phyloP scores from a whole-genome alignment of 1,284 basidiomycete genomes.

The Ceratobasidium sp. region DNA sequence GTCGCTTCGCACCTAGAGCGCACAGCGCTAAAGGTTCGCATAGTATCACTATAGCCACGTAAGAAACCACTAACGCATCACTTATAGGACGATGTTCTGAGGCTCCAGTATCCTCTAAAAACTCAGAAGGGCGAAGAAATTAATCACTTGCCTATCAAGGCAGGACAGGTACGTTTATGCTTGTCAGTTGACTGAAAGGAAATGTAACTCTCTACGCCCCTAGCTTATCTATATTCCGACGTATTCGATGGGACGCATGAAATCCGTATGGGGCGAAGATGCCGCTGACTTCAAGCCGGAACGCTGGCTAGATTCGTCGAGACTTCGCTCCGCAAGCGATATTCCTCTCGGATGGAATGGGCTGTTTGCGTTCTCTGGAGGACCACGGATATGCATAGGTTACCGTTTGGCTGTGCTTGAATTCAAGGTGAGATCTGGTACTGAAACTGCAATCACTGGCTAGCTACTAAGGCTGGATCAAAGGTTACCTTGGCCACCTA shows the following conservation, averaged over 20 bases:
- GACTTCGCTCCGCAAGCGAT: constrained; percentile 17
- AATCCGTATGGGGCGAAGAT: constrained; percentile 51
- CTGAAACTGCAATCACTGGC: background rate
- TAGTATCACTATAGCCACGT: no score
- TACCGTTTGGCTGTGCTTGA: constrained; percentile 43
- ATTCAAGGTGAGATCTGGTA: constrained; percentile 26
- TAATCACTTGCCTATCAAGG: background rate
- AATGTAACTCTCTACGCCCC: no score
- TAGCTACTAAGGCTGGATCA: background rate
- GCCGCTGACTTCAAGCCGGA: constrained; percentile 50
- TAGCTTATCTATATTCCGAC: no score
- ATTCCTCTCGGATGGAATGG: constrained; percentile 43
- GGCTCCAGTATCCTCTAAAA: constrained; percentile 48
- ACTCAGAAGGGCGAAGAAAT: constrained; percentile 46
- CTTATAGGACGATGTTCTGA: constrained; percentile 48
- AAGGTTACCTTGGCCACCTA: constrained; percentile 34
- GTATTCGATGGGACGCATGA: no score
- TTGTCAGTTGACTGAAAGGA: no score
- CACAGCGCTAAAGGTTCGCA: constrained; percentile 15
- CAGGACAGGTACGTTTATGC: no score
- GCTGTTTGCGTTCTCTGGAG: constrained; percentile 41
- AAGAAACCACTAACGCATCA: background rate
- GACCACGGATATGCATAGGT: constrained; percentile 44
- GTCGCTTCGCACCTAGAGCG: constrained; percentile 48
- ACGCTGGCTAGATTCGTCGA: constrained; percentile 42